Base-by-base conservation (phyloP, 2,329 filamentous ascomycete species). In the Fusarium avenaceum region DNA sequence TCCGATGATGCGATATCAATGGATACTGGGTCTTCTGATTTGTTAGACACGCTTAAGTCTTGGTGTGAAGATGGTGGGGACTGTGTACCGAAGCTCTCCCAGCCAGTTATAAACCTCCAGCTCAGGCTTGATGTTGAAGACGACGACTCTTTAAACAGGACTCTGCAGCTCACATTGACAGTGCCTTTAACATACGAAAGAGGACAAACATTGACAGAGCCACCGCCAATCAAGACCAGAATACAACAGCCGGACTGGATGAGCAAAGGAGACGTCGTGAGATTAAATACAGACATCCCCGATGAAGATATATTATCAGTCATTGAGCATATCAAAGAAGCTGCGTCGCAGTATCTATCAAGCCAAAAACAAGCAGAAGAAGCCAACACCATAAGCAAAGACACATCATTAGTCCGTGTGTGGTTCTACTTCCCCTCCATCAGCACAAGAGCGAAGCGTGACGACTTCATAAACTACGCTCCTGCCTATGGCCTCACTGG, bases 361-460 rank as follows among this genome's bases (percentile, higher is more conserved):
- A 45, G 38, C 2, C 66, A 72, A 28, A 64, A 67, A 32, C 46
- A 57, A 39, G 15, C 13, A 35, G 53, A 48, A 28, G 33, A 56
- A n/a, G 13, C 13, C 15, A 46, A 43, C 2, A 4, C 26, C 0
- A 20, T 20, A 15, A 33, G 13, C 3, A 8, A 46, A 20, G 62
- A 67, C 6, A 70, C 58, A 0, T 73, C 80, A 0, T 69, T 85
- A 1, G 81, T 86, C 4, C 78, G 87, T 10, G 86, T 85, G 1
- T 89, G 87, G 87, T 89, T 89, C 71, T 89, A 89, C 75, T 88
- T 89, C 64, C 87, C 87, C 0, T 88, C 86, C 2, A 84, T 89
- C 54, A 86, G 83, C 40, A 89, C 87, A 0, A 83, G 87, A 4
- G 81, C 82, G 45, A 89, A 89, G 70, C 80, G 87, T 46, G 82